A percentile compares a stretch with the other conserved stretches of the same genome.
These are phyloP conservation scores for Ophiostoma quercus DNA, from an alignment of 2,329 filamentous ascomycete genomes.

Conservation along the genomic window DNA sequence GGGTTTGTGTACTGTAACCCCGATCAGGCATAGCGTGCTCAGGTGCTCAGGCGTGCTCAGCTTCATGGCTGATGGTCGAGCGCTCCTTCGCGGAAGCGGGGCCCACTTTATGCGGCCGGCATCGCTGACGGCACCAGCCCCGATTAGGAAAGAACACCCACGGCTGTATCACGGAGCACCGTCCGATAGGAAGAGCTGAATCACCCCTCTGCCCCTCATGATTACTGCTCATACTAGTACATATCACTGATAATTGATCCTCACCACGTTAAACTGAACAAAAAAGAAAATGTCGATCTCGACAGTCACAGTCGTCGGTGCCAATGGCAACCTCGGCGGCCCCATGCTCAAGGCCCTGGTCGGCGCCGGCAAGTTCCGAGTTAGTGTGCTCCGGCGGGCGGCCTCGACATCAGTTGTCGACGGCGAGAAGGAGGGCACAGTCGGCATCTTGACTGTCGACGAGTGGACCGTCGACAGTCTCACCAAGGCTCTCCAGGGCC, in stretches of 20 bases:
- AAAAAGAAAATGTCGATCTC: slow-evolving; percentile 32
- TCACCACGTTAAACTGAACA: neutral
- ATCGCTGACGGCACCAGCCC: neutral
- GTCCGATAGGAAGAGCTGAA: neutral
- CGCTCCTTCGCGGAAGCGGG: neutral
- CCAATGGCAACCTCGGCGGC: slow-evolving; percentile 37
- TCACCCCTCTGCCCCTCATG: neutral
- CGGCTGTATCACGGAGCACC: neutral
- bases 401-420: slow-evolving; percentile 31
- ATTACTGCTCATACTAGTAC: neutral
- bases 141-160: slow-evolving; percentile 7
- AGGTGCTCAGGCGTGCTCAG: neutral
- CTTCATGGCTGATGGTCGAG: neutral
- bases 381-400: slow-evolving; percentile 35
- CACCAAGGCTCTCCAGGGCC: slow-evolving; percentile 32
- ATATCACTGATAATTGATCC: neutral
- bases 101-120: neutral
- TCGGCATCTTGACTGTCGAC: slow-evolving; percentile 28
- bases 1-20: neutral
- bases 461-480: slow-evolving; percentile 33
- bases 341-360: slow-evolving; percentile 35
- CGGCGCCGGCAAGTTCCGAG: slow-evolving; percentile 31
- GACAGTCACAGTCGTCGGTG: slow-evolving; percentile 38
- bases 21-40: neutral
- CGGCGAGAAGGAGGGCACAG: slow-evolving; percentile 24